Percentiles rank a stretch among this genome's conserved stretches.
Conservation (phyloP, 371 early-diverging fungal genomes). For the Catenaria anguillulae region DNA sequence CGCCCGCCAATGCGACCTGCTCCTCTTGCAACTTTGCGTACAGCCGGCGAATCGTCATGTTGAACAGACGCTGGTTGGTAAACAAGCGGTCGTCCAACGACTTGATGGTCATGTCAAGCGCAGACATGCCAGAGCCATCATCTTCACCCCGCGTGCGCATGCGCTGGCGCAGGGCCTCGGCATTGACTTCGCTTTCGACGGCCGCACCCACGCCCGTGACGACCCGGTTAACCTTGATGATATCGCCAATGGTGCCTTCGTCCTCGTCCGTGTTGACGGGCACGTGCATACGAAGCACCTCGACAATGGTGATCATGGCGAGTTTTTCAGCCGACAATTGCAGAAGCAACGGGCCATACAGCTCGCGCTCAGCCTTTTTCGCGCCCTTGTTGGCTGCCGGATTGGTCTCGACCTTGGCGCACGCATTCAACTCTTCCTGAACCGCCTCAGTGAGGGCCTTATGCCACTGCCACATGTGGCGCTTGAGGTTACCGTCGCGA, state of each 20-base stretch:
- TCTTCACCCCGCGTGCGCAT: not conserved
- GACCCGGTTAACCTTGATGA: slow-evolving; percentile 45
- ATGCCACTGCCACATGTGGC: slow-evolving; percentile 61
- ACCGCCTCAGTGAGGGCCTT: slow-evolving; percentile 48
- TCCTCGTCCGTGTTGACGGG: not conserved
- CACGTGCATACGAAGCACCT: slow-evolving; percentile 48
- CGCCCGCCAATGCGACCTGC: slow-evolving; percentile 12
- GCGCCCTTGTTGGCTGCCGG: not conserved
- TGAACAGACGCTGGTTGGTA: slow-evolving; percentile 37
- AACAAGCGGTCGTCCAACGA: slow-evolving; percentile 13
- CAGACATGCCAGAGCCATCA: not conserved
- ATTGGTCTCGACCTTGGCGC: not conserved
- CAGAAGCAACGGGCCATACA: slow-evolving; percentile 55
- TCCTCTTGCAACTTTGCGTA: slow-evolving; percentile 39
- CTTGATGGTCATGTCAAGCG: not conserved
- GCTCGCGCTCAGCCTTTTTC: slow-evolving; percentile 27
- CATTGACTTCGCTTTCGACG: slow-evolving; percentile 70
- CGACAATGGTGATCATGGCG: slow-evolving; percentile 70
- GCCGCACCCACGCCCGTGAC: slow-evolving; percentile 55
- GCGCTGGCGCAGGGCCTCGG: slow-evolving; percentile 52
- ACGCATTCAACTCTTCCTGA: slow-evolving; percentile 33
- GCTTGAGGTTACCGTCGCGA: slow-evolving; percentile 40
- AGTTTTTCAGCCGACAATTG: slow-evolving; percentile 57
- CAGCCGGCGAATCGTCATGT: slow-evolving; percentile 56
- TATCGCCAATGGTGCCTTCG: slow-evolving; percentile 46